Evolutionary conservation across 2,329 filamentous ascomycete species (phyloP), one percentile per base, ranked within the genome.

Genomic region (Penicillium olsonii): DNA sequence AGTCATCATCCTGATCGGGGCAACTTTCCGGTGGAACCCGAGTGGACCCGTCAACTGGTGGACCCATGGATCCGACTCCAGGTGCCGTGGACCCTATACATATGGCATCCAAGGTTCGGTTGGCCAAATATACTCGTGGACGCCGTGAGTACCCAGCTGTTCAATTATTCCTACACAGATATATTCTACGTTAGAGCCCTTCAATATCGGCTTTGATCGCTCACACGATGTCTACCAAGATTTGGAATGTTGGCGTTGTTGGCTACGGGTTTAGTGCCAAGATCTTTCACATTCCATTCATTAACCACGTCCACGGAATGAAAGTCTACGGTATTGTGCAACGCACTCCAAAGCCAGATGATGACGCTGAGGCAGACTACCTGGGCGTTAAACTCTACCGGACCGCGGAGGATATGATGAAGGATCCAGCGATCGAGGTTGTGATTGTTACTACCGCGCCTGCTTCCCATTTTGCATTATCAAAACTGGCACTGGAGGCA

Each of bases 261-360:
- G 82, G 82, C 62, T 84, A 84, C 66, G 82, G 82, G 59, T 68
- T 84, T 63, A 81, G 78, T 47, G 88, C 89, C 70, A 92, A 91
- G 67, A 78, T 87, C 72, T 94, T 92, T 73, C 88, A 94, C 71
- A 90, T 92, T 65, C 89, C 88, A 54, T 88, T 91, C 72, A 80
- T 94, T 70, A 74, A 75, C 45, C 78, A 79, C 22, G 83, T 85
- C 0, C 77, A 84, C 6, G 75, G 81, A 45, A 79, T 91, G 66
- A 84, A 78, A 43, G 82, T 92, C 17, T 82, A 90, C 65, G 83
- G 86, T 55, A 84, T 94, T 59, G 85, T 92, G 22, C 89, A 94
- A 71, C 84, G 89, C 52, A 82, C 75, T 5, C 87, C 87, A 5
- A 82, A 80, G 56, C 70, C 80, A 2, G 75, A 78, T 44, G 80